Conservation (phyloP, 495 filamentous ascomycete species). For the Podospora australis region DNA sequence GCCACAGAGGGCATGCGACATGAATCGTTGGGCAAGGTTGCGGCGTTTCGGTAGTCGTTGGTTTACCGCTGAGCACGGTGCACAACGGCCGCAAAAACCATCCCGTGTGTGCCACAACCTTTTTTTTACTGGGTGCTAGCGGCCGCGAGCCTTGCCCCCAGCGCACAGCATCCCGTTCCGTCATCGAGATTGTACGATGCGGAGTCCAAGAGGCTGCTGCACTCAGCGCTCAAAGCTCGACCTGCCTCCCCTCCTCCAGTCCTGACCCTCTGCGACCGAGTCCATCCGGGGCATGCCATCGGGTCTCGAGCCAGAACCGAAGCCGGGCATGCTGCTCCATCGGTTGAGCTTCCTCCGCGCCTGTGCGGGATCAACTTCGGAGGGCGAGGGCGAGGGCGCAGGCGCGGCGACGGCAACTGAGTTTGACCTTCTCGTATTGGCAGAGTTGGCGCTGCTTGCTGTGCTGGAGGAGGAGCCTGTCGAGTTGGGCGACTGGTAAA, state of each 20-base stretch:
- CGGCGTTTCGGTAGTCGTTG: too few relatives aligned
- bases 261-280: constrained; percentile 3
- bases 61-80: too few relatives aligned
- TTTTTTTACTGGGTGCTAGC: too few relatives aligned
- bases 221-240: constrained; percentile 6
- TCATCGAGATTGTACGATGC: neutral
- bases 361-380: constrained; percentile 3
- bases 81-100: too few relatives aligned
- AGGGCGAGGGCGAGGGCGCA: too few relatives aligned
- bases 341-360: constrained; percentile 36
- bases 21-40: too few relatives aligned
- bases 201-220: neutral
- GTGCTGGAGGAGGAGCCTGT: constrained; percentile 42
- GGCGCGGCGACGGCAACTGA: constrained; percentile 3
- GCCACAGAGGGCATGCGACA: too few relatives aligned
- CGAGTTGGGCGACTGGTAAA: constrained; percentile 53
- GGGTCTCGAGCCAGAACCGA: constrained; percentile 26
- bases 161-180: neutral
- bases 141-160: neutral
- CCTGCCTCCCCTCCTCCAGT: constrained; percentile 12
- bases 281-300: constrained; percentile 9
- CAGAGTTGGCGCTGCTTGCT: constrained; percentile 22
- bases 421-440: constrained; percentile 10
- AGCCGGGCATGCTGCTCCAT: constrained; percentile 44
- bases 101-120: too few relatives aligned